Evolutionary conservation across 2,329 filamentous ascomycete genomes (phyloP).

Genomic region (Talaromyces pinophilus): DNA sequence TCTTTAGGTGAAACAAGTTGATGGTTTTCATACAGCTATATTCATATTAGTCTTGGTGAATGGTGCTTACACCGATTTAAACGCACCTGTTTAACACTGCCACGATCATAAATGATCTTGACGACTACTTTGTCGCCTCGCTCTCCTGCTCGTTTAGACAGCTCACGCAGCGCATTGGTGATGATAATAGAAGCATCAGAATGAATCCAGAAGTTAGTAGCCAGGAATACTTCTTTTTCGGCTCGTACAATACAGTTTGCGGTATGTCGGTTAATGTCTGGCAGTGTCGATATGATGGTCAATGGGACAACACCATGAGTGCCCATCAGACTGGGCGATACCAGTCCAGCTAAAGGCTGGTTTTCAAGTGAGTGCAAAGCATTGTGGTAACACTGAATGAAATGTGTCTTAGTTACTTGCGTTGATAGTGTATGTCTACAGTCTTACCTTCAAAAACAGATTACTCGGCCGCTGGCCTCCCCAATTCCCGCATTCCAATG

Average conservation of each 20-base stretch:
- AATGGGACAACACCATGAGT: slow-evolving; percentile 66
- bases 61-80: too few species aligned
- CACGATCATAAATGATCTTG: slow-evolving; percentile 75
- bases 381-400: slow-evolving; percentile 63
- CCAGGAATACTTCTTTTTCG: slow-evolving; percentile 70
- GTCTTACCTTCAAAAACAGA: slow-evolving; percentile 62
- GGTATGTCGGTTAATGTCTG: slow-evolving; percentile 72
- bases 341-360: slow-evolving; percentile 49
- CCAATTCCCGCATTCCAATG: slow-evolving; percentile 67
- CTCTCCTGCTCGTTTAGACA: slow-evolving; percentile 64
- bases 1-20: slow-evolving; percentile 59
- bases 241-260: slow-evolving; percentile 74
- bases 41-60: slow-evolving; percentile 4
- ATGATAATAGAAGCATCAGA: slow-evolving; percentile 68
- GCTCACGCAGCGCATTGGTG: slow-evolving; percentile 67
- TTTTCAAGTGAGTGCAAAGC: slow-evolving; percentile 51
- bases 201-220: slow-evolving; percentile 74
- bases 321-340: slow-evolving; percentile 62
- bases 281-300: slow-evolving; percentile 67
- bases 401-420: background rate
- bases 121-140: slow-evolving; percentile 62
- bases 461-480: slow-evolving; percentile 63
- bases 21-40: slow-evolving; percentile 61
- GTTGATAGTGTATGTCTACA: too few species aligned
- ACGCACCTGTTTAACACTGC: slow-evolving; percentile 60